These are phyloP conservation scores for Mangifera indica DNA, from an alignment of 345 rosid genomes.

Conservation along the genomic window DNA sequence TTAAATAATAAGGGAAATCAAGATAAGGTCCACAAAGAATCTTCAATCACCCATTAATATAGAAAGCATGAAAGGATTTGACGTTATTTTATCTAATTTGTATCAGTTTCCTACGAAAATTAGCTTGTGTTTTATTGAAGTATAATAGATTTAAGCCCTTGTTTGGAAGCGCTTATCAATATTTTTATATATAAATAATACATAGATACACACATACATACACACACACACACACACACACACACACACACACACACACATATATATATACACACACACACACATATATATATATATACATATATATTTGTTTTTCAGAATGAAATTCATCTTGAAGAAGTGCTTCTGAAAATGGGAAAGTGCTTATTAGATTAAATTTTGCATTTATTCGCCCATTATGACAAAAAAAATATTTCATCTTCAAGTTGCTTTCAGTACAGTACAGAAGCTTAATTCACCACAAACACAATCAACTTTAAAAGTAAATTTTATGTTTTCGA, in stretches of 20 bases:
- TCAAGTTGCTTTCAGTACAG: background rate
- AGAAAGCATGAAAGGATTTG: background rate
- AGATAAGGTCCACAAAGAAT: background rate
- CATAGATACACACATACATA: too few species aligned
- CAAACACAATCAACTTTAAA: background rate
- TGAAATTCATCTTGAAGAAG: too few species aligned
- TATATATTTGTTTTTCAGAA: too few species aligned
- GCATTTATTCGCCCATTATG: background rate
- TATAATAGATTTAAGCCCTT: background rate
- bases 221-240: too few species aligned
- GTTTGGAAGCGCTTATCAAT: background rate
- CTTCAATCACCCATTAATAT: background rate
- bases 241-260: too few species aligned
- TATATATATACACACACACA: too few species aligned
- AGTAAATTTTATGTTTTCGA: too few species aligned
- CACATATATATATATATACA: too few species aligned
- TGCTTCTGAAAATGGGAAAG: too few species aligned
- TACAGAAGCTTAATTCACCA: background rate
- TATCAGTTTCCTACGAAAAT: background rate
- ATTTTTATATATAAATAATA: too few species aligned
- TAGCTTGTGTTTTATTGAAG: background rate
- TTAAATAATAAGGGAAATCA: too few species aligned
- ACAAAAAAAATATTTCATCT: background rate
- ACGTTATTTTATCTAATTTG: background rate
- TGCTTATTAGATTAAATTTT: too few species aligned